Percentiles rank a stretch among this genome's conserved stretches.
phyloP scores from a whole-genome alignment of 805 yeast genomes.

The Lipomyces yamadae region DNA sequence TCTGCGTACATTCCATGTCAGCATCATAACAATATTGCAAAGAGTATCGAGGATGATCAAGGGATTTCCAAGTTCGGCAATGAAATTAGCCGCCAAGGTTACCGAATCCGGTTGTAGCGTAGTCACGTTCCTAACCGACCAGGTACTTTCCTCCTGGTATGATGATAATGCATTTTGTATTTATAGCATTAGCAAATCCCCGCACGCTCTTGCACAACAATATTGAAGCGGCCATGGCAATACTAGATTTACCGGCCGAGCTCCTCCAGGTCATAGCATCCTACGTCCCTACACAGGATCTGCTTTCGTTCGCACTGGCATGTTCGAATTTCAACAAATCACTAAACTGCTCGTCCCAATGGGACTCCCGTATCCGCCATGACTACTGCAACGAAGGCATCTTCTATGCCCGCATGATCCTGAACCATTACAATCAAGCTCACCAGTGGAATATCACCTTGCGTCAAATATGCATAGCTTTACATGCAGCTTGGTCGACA shows the following conservation, averaged over 20 bases:
- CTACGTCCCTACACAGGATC: background rate
- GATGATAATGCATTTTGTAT: too few relatives aligned
- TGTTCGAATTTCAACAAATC: background rate
- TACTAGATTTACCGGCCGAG: background rate
- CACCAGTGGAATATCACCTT: background rate
- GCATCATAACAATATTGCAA: too few relatives aligned
- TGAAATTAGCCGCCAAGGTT: too few relatives aligned
- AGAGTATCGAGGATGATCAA: too few relatives aligned
- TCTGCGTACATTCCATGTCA: too few relatives aligned
- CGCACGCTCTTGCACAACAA: too few relatives aligned
- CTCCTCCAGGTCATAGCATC: background rate
- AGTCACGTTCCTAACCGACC: too few relatives aligned
- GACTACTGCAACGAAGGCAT: constrained; percentile 7
- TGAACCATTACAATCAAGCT: background rate
- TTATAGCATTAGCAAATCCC: too few relatives aligned
- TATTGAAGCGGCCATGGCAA: background rate
- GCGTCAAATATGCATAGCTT: background rate
- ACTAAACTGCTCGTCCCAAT: background rate
- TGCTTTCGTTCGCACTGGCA: constrained; percentile 6
- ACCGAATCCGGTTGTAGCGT: too few relatives aligned
- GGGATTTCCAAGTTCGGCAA: too few relatives aligned
- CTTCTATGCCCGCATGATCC: background rate
- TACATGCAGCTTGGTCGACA: constrained; percentile 2
- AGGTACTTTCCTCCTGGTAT: too few relatives aligned
- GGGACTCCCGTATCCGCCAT: background rate